Evolutionary conservation across 768 basidiomycete genomes (phyloP).

Genomic region (Leccinum longicurvipes): DNA sequence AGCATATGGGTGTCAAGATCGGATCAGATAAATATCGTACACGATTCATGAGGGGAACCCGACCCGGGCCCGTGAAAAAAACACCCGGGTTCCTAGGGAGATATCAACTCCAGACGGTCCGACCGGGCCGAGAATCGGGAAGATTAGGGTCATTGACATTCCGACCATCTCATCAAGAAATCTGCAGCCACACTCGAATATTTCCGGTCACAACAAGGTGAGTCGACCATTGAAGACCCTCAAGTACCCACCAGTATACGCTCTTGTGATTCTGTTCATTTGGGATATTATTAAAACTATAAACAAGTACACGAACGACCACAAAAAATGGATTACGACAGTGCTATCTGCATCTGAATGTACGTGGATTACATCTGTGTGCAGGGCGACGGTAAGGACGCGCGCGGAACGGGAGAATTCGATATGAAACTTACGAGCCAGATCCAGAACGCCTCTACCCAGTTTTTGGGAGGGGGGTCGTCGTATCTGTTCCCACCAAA

Average conservation of each 20-base stretch:
- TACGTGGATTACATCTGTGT: slow-evolving; percentile 4
- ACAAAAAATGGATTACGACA: not conserved
- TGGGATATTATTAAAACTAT: not conserved
- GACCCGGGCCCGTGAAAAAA: not conserved
- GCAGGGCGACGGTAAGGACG: not conserved
- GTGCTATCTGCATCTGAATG: not conserved
- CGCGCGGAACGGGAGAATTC: not conserved
- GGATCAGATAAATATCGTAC: not conserved
- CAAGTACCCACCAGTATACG: not conserved
- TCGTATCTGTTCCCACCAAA: slow-evolving; percentile 17
- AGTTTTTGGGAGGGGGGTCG: slow-evolving; percentile 27
- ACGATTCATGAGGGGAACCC: not conserved
- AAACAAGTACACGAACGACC: not conserved
- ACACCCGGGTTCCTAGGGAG: not conserved
- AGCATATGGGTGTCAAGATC: not conserved
- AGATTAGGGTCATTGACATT: too few species aligned
- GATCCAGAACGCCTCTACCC: slow-evolving; percentile 25
- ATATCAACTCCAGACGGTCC: too few species aligned
- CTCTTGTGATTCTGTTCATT: not conserved
- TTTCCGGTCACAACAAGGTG: not conserved
- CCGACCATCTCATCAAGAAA: not conserved
- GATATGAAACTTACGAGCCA: slow-evolving; percentile 23
- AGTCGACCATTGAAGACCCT: not conserved
- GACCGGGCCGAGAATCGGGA: too few species aligned
- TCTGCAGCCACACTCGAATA: not conserved